A percentile compares a stretch with the other conserved stretches of the same genome.
phyloP scores from a whole-genome alignment of 2,329 filamentous ascomycete species.

The Microcyclosporella mali region DNA sequence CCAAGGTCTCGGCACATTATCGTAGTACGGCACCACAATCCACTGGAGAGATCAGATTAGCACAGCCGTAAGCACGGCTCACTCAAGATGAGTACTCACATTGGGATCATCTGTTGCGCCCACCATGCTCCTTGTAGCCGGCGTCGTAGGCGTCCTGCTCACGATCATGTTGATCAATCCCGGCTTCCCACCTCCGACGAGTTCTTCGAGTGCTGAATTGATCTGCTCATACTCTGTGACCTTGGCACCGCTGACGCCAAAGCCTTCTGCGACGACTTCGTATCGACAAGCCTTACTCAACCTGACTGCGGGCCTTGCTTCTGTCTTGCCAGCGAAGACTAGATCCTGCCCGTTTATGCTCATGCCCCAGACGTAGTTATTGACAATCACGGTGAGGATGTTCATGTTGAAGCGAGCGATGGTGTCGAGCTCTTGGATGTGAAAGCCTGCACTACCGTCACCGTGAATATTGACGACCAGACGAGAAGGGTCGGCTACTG shows the following conservation, averaged over 20 bases:
- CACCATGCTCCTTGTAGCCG: conserved; percentile 38
- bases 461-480: conserved; percentile 42
- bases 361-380: conserved; percentile 45
- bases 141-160: conserved; percentile 32
- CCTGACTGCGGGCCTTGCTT: conserved; percentile 28
- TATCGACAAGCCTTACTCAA: conserved; percentile 32
- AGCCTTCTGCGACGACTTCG: conserved; percentile 38
- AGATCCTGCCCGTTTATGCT: conserved; percentile 40
- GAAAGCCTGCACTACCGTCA: conserved; percentile 42
- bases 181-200: conserved; percentile 28
- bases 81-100: conserved; percentile 17
- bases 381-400: conserved; percentile 40
- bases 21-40: conserved; percentile 46
- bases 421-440: conserved; percentile 43
- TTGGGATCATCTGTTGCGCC: conserved; percentile 37
- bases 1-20: conserved; percentile 38
- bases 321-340: conserved; percentile 34
- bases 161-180: conserved; percentile 40
- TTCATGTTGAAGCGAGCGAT: conserved; percentile 37
- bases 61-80: too few species aligned
- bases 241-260: conserved; percentile 31
- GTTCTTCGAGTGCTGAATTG: conserved; percentile 28
- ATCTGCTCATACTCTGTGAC: conserved; percentile 29
- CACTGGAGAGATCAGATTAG: conserved; percentile 7
- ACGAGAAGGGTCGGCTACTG: conserved; percentile 35